A percentile compares a stretch with the other conserved stretches of the same genome.
Conservation (phyloP, 2,329 filamentous ascomycete genomes). For the Sphaerulina musiva region DNA sequence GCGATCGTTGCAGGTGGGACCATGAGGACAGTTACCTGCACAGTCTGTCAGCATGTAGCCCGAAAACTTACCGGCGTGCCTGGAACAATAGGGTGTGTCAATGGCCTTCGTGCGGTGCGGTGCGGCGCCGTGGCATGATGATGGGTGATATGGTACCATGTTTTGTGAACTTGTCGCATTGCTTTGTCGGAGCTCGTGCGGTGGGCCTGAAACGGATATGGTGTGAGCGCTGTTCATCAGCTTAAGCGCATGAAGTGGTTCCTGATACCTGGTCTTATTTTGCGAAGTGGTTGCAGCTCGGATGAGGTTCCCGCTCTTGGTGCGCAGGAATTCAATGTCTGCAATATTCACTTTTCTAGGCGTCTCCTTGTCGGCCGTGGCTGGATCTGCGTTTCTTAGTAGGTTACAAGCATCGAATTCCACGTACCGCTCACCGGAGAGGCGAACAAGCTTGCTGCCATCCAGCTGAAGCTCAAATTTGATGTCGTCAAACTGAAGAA, state of each 20-base stretch:
- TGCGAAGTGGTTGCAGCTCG: constrained; percentile 37
- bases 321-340: constrained; percentile 75
- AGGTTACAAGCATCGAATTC: not conserved
- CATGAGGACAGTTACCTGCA: constrained; percentile 76
- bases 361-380: constrained; percentile 44
- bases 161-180: constrained; percentile 33
- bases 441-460: constrained; percentile 74
- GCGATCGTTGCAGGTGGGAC: constrained; percentile 68
- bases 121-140: constrained; percentile 7
- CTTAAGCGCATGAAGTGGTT: not conserved
- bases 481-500: constrained; percentile 64
- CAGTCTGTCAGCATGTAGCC: constrained; percentile 21
- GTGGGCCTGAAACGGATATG: constrained; percentile 11
- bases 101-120: constrained; percentile 3
- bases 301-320: constrained; percentile 81
- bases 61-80: constrained; percentile 21
- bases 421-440: constrained; percentile 54
- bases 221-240: constrained; percentile 4
- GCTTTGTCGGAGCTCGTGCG: constrained; percentile 16
- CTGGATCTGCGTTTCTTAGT: constrained; percentile 23
- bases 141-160: constrained; percentile 27
- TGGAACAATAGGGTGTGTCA: constrained; percentile 4
- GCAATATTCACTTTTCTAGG: constrained; percentile 68
- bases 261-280: constrained; percentile 3
- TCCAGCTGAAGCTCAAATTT: constrained; percentile 66